Percentiles rank a stretch among this genome's conserved stretches.
Conservation (phyloP, 2,329 filamentous ascomycete genomes). For the Exophiala spinifera region DNA sequence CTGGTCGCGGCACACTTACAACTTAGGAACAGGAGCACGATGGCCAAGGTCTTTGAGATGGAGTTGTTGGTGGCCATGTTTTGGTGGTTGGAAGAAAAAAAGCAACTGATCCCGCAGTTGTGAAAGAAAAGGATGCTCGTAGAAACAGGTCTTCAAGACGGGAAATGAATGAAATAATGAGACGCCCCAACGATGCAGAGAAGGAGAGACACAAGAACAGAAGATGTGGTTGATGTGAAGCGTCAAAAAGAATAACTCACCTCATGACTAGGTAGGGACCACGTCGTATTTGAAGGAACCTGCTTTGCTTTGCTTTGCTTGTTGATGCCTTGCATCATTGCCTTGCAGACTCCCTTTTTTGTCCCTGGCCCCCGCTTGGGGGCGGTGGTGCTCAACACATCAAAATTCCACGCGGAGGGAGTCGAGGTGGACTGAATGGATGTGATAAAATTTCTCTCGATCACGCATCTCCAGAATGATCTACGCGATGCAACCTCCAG, state of each 20-base stretch:
- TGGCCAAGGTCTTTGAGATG: constrained; percentile 6
- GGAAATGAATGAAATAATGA: constrained; percentile 2
- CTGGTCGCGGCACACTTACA: constrained; percentile 8
- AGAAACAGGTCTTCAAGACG: not conserved
- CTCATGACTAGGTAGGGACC: not conserved
- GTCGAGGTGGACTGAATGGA: not conserved
- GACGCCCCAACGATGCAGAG: not conserved
- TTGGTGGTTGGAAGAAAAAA: not conserved
- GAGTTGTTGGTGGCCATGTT: constrained; percentile 14
- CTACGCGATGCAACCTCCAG: constrained; percentile 1
- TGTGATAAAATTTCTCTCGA: not conserved
- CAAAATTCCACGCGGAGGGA: not conserved
- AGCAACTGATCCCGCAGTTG: constrained; percentile 13
- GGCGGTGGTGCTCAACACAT: not conserved
- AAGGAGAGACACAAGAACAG: constrained; percentile 1
- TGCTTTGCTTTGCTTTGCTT: not conserved
- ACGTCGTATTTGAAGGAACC: constrained; percentile 16
- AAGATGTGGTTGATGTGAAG: not conserved
- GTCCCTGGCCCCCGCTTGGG: not conserved
- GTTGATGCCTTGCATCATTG: not conserved
- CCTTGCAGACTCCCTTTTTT: constrained; percentile 2
- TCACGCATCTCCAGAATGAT: not conserved
- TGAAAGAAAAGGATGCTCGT: constrained; percentile 3
- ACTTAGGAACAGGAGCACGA: constrained; percentile 16
- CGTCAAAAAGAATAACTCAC: too few species aligned